Evolutionary conservation across 257 asterid species (phyloP).

Genomic region (Solanum paucissectum): DNA sequence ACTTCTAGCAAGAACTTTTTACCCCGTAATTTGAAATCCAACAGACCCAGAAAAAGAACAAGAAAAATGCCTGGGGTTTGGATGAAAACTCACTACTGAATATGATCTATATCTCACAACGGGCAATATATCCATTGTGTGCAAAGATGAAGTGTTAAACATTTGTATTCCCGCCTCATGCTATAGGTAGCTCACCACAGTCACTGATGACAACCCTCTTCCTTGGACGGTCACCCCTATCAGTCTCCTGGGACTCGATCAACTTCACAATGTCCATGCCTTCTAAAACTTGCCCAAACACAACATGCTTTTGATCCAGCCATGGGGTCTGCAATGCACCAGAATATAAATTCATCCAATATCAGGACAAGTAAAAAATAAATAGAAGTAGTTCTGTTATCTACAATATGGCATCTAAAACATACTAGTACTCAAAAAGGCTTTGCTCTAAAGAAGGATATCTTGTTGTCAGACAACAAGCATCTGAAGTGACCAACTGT

Average conservation of each 20-base stretch:
- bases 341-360: neutral
- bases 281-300: conserved; percentile 93
- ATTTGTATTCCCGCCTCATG: conserved; percentile 8
- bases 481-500: neutral
- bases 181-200: conserved; percentile 81
- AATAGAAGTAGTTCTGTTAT: neutral
- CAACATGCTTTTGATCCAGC: conserved; percentile 85
- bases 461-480: neutral
- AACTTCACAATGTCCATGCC: conserved; percentile 75
- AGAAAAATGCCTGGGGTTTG: neutral
- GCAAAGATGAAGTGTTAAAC: neutral
- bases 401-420: neutral
- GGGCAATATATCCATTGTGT: neutral
- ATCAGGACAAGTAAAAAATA: neutral
- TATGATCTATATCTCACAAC: conserved; percentile 21
- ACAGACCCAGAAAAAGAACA: conserved; percentile 8
- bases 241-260: conserved; percentile 76
- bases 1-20: neutral
- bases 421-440: neutral
- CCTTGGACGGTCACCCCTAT: conserved; percentile 85
- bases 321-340: conserved; percentile 66
- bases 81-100: conserved; percentile 14
- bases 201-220: conserved; percentile 83
- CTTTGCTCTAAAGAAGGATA: neutral
- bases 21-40: conserved; percentile 1